A percentile compares a stretch with the other conserved stretches of the same genome.
Evolutionary conservation across 805 yeast genomes (phyloP).

Genomic region (Clavispora santaluciae): DNA sequence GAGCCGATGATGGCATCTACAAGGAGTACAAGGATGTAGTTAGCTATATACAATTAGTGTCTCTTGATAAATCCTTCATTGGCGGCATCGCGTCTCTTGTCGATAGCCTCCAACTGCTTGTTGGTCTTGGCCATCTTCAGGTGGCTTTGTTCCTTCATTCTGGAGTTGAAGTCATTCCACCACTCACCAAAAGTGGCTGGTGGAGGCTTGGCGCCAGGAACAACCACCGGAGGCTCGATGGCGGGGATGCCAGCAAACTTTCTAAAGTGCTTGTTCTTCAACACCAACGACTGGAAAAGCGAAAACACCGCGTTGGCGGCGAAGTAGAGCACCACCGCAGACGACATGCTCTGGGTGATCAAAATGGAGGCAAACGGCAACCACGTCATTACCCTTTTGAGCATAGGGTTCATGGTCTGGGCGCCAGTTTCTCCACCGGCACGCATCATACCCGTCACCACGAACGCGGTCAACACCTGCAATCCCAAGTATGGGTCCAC

Average conservation of each 20-base stretch:
- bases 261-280: slow-evolving; percentile 60
- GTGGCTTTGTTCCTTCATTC: slow-evolving; percentile 28
- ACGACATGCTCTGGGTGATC: slow-evolving; percentile 81
- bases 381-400: slow-evolving; percentile 60
- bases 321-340: slow-evolving; percentile 83
- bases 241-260: slow-evolving; percentile 53
- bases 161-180: slow-evolving; percentile 30
- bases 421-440: slow-evolving; percentile 93
- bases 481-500: slow-evolving; percentile 91
- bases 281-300: slow-evolving; percentile 61
- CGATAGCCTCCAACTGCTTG: slow-evolving; percentile 33
- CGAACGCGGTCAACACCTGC: slow-evolving; percentile 75
- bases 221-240: slow-evolving; percentile 48
- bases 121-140: slow-evolving; percentile 32
- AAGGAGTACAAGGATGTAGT: no score
- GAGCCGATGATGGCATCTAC: no score
- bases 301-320: slow-evolving; percentile 76
- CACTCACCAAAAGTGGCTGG: slow-evolving; percentile 34
- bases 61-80: slow-evolving; percentile 36
- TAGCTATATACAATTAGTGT: slow-evolving; percentile 20
- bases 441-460: slow-evolving; percentile 69
- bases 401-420: slow-evolving; percentile 53
- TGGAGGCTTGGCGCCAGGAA: slow-evolving; percentile 23
- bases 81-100: slow-evolving; percentile 27
- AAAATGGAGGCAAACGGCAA: slow-evolving; percentile 81